Evolutionary conservation across 1,284 basidiomycete genomes (phyloP).

Genomic region (Erythrobasidium hasegawianum): DNA sequence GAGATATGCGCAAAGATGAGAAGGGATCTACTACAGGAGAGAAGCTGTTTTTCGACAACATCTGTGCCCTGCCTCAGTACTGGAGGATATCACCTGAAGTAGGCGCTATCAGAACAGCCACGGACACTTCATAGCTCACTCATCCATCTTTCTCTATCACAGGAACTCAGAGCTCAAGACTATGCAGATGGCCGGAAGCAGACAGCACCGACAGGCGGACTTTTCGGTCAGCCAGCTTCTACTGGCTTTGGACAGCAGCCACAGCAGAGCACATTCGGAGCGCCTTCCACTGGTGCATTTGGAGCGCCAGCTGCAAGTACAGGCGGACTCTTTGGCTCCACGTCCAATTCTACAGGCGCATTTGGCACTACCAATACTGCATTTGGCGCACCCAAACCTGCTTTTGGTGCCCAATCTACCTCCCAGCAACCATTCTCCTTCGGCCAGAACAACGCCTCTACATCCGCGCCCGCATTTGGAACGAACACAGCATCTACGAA

Average conservation of each 20-base stretch:
- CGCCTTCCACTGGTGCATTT: slow-evolving; percentile 45
- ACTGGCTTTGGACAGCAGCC: slow-evolving; percentile 37
- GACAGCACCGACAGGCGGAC: slow-evolving; percentile 56
- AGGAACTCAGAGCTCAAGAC: slow-evolving; percentile 53
- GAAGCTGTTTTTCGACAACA: slow-evolving; percentile 27
- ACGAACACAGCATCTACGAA: slow-evolving; percentile 23
- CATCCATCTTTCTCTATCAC: background rate
- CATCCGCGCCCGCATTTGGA: slow-evolving; percentile 32
- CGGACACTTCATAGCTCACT: background rate
- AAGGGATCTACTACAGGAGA: slow-evolving; percentile 8
- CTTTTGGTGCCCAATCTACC: slow-evolving; percentile 46
- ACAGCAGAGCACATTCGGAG: slow-evolving; percentile 24
- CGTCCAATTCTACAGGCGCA: slow-evolving; percentile 43
- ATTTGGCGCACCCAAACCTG: slow-evolving; percentile 62
- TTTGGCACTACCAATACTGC: slow-evolving; percentile 57
- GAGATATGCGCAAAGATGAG: slow-evolving; percentile 11
- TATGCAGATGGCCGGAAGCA: slow-evolving; percentile 59
- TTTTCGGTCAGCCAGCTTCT: slow-evolving; percentile 39
- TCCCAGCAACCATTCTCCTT: background rate
- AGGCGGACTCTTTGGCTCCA: background rate
- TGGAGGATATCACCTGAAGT: slow-evolving; percentile 34
- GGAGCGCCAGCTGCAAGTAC: slow-evolving; percentile 54
- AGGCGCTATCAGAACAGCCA: background rate
- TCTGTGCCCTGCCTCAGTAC: slow-evolving; percentile 31
- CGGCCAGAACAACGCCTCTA: background rate